Percentiles rank a stretch among this genome's conserved stretches.
Conservation (phyloP, 1,284 basidiomycete species). For the Boletus subluridellus region DNA sequence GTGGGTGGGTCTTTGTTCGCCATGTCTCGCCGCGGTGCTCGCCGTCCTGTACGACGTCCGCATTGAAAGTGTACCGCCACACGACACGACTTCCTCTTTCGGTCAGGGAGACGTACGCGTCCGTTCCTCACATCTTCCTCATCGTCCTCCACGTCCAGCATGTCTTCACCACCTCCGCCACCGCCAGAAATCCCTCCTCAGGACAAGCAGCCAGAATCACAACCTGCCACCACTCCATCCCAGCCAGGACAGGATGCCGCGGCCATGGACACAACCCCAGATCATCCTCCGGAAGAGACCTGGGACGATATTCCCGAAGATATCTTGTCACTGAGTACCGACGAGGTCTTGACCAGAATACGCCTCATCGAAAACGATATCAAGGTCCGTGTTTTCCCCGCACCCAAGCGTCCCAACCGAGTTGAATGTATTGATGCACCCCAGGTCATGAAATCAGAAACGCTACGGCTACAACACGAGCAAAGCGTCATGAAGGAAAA, state of each 20-base stretch:
- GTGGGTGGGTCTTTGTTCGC: constrained; percentile 36
- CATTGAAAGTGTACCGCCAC: constrained; percentile 7
- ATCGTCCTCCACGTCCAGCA: constrained; percentile 33
- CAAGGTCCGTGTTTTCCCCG: constrained; percentile 53
- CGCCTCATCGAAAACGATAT: constrained; percentile 93
- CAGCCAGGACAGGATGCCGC: constrained; percentile 37
- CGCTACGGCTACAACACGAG: constrained; percentile 88
- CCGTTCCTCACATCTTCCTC: constrained; percentile 16
- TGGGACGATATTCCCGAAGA: constrained; percentile 85
- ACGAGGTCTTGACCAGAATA: constrained; percentile 84
- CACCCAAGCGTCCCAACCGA: background rate
- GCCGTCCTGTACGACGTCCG: background rate
- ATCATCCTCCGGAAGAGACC: constrained; percentile 66
- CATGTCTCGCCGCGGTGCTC: constrained; percentile 17
- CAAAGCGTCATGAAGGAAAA: constrained; percentile 96
- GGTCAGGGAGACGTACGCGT: constrained; percentile 38
- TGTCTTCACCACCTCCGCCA: constrained; percentile 62
- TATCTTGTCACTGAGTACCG: constrained; percentile 66
- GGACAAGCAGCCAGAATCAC: constrained; percentile 45
- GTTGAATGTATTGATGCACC: background rate
- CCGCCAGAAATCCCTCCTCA: constrained; percentile 43
- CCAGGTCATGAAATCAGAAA: constrained; percentile 94
- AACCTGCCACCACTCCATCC: constrained; percentile 33
- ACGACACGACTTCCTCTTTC: constrained; percentile 22
- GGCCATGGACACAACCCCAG: constrained; percentile 71